Conservation (phyloP, 2,329 filamentous ascomycete species). For the Scytalidium sp. region DNA sequence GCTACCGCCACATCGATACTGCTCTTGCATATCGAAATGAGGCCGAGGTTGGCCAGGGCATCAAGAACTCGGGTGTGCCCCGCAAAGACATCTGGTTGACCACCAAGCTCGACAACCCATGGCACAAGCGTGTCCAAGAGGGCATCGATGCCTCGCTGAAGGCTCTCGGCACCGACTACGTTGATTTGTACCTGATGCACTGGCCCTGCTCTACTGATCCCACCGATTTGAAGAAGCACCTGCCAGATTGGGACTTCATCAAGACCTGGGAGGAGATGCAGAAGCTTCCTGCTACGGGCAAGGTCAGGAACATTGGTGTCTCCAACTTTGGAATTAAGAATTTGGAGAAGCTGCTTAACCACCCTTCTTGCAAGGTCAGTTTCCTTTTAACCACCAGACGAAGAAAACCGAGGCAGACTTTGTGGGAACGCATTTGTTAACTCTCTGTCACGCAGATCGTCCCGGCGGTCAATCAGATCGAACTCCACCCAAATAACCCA, state of each 20-base stretch:
- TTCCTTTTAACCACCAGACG: background rate
- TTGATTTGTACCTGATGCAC: slow-evolving; percentile 71
- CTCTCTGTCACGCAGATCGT: slow-evolving; percentile 36
- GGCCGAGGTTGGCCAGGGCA: slow-evolving; percentile 62
- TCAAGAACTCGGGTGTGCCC: slow-evolving; percentile 61
- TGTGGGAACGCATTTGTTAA: background rate
- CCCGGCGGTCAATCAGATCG: slow-evolving; percentile 77
- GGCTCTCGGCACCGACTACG: slow-evolving; percentile 60
- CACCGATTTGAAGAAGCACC: slow-evolving; percentile 61
- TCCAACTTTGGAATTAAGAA: slow-evolving; percentile 84
- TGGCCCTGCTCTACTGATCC: slow-evolving; percentile 67
- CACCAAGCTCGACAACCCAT: slow-evolving; percentile 80
- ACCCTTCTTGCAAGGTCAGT: slow-evolving; percentile 58
- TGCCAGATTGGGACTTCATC: slow-evolving; percentile 76
- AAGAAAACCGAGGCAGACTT: too few species aligned
- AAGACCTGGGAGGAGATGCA: slow-evolving; percentile 76
- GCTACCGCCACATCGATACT: slow-evolving; percentile 77
- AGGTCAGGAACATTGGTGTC: slow-evolving; percentile 78
- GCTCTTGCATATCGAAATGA: slow-evolving; percentile 74
- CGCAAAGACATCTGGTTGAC: slow-evolving; percentile 68
- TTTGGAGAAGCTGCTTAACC: slow-evolving; percentile 71
- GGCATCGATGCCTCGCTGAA: slow-evolving; percentile 58
- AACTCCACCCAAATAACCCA: slow-evolving; percentile 77
- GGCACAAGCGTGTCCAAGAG: slow-evolving; percentile 67
- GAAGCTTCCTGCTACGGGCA: slow-evolving; percentile 65